These are phyloP conservation scores for Rhododendron vialii DNA, from an alignment of 148 eudicot species.

Conservation along the genomic window DNA sequence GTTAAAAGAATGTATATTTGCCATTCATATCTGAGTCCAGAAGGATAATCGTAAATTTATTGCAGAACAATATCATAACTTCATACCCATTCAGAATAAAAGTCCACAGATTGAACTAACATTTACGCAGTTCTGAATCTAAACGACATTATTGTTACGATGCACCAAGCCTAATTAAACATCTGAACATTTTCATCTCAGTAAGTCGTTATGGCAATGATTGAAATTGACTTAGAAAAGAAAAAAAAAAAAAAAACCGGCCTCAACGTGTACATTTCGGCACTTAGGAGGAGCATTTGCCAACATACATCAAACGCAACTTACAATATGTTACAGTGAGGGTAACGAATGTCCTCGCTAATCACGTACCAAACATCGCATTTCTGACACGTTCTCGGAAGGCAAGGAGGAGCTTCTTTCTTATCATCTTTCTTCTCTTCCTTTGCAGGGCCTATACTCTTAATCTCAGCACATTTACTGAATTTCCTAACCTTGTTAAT, in stretches of 20 bases:
- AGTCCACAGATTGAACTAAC: too few relatives aligned
- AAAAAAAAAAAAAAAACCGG: background rate
- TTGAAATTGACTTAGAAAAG: background rate
- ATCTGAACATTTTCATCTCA: background rate
- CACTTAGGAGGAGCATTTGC: background rate
- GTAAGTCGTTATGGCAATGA: background rate
- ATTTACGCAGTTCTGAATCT: too few relatives aligned
- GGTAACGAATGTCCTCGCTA: background rate
- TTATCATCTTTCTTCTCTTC: conserved; percentile 32
- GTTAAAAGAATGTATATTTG: too few relatives aligned
- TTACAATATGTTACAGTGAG: conserved; percentile 18
- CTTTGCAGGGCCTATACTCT: conserved; percentile 27
- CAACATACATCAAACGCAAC: background rate
- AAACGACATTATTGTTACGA: background rate
- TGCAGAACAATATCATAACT: background rate
- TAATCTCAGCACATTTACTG: conserved; percentile 22
- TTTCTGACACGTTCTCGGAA: conserved; percentile 26
- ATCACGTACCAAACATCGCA: conserved; percentile 20
- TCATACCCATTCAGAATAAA: background rate
- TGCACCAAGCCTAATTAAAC: background rate
- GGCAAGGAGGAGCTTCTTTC: conserved; percentile 7
- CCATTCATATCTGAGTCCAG: background rate
- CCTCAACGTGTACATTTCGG: background rate
- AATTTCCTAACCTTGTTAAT: conserved; percentile 33
- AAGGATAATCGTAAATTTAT: background rate